Evolutionary conservation across 345 rosid species (phyloP).

Genomic region (Lepidium didymum): DNA sequence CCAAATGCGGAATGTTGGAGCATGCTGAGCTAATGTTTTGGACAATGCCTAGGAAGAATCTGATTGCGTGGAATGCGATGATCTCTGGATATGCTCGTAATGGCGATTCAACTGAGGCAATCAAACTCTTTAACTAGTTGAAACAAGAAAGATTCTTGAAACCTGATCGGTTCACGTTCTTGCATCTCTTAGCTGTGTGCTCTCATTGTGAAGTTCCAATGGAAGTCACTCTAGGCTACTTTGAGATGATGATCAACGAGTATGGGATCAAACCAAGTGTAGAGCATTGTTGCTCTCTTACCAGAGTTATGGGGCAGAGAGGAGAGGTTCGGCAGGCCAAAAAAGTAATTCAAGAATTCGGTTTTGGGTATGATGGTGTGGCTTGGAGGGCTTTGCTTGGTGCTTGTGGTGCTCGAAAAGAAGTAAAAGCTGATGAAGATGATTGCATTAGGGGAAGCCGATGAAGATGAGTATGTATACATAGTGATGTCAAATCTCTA

Average conservation of each 20-base stretch:
- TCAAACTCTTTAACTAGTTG: conserved; percentile 42
- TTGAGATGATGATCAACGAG: conserved; percentile 55
- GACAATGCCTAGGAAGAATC: conserved; percentile 43
- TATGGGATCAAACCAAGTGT: conserved; percentile 48
- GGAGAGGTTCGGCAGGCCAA: conserved; percentile 40
- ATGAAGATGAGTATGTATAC: conserved; percentile 54
- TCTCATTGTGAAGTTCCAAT: conserved; percentile 40
- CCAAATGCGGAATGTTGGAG: conserved; percentile 60
- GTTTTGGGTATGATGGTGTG: conserved; percentile 34
- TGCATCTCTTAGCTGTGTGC: conserved; percentile 59
- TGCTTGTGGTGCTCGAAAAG: conserved; percentile 44
- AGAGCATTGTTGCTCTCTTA: conserved; percentile 70
- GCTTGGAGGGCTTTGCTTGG: conserved; percentile 76
- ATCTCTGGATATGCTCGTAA: conserved; percentile 66
- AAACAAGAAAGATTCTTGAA: conserved; percentile 33
- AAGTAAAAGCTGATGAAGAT: conserved; percentile 38
- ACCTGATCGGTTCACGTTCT: conserved; percentile 69
- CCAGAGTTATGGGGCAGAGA: conserved; percentile 53
- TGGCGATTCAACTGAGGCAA: conserved; percentile 42
- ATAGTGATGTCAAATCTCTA: conserved; percentile 55
- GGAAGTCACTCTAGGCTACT: conserved; percentile 32
- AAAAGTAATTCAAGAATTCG: conserved; percentile 40
- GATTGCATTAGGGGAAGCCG: conserved; percentile 39
- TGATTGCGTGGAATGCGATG: conserved; percentile 74
- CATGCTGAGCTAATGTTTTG: conserved; percentile 46